Base-by-base conservation (phyloP, 805 yeast species). In the Sporopachydermia quercuum region DNA sequence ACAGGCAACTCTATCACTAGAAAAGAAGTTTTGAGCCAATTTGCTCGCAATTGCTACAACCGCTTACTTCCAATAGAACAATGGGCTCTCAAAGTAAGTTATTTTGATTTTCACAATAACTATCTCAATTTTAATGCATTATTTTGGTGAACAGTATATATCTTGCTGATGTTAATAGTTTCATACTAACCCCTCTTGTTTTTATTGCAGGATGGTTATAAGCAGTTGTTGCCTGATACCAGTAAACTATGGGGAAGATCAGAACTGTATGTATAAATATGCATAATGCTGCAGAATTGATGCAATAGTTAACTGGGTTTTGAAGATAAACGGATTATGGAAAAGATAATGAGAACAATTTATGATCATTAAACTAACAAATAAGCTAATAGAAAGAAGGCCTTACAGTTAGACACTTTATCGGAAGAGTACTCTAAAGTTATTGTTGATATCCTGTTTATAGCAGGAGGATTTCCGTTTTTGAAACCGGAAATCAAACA, bases 391-490 rank as follows among this genome's bases (percentile, higher is more conserved):
- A n/a, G n/a, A n/a, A n/a, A n/a, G n/a, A n/a, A n/a, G n/a, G n/a
- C n/a, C n/a, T 71, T 14, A 52, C 53, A 13, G 41, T 71, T 2
- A 69, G 70, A 1, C 51, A 46, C 1, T 51, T 57, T 3, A 46
- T 54, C 8, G 43, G 47, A 0, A 50, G 54, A 3, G 53, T 63
- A 23, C 1, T 49, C 60, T 1, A 52, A 57, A 4, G 27, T 66
- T 2, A 40, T 76, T 0, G 65, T 63, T 48, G 54, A 59, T 4
- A 53, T 70, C 3, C 51, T 72, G 13, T 53, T 56, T 19, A 61
- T 63, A 3, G 40, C 78, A 18, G 65, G 74, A 1, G 57, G 58
- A 18, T 70, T 68, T 47, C 83, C 83, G 0, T 62, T 73, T 40
- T 42, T 73, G 4, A 53, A 57, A 16, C 61, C 60, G 14, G 45